Conservation (phyloP, 805 yeast species). For the Blastobotrys terrestris region DNA sequence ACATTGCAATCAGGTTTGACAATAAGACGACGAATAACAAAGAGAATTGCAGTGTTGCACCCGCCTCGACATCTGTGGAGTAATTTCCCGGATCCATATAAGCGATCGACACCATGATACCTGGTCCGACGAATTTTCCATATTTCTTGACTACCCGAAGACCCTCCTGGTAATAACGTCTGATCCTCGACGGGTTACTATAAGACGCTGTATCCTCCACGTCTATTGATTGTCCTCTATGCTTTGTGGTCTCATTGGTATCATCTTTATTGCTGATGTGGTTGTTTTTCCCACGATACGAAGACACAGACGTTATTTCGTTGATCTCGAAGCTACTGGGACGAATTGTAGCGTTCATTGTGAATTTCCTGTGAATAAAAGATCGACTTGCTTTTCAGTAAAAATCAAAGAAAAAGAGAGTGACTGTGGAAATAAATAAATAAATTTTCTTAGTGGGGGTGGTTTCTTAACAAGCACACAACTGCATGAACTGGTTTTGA, state of each 20-base stretch:
- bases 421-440: not conserved
- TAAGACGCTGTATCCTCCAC: not conserved
- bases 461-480: not conserved
- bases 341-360: not conserved
- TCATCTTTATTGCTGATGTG: not conserved
- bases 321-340: not conserved
- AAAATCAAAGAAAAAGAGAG: not conserved
- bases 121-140: conserved; percentile 80
- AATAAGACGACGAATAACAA: conserved; percentile 70
- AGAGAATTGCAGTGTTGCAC: conserved; percentile 78
- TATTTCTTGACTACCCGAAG: conserved; percentile 33
- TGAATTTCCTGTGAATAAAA: too few species aligned
- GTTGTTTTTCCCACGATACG: not conserved
- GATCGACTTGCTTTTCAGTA: not conserved
- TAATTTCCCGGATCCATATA: conserved; percentile 98
- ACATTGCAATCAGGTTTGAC: conserved; percentile 80
- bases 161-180: not conserved
- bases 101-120: conserved; percentile 89
- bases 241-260: not conserved
- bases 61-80: conserved; percentile 90
- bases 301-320: not conserved
- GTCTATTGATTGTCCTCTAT: not conserved
- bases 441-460: not conserved
- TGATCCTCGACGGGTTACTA: not conserved
- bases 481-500: not conserved